Evolutionary conservation across 164 flowering plant genomes (phyloP).

Genomic region (Piper longum): DNA sequence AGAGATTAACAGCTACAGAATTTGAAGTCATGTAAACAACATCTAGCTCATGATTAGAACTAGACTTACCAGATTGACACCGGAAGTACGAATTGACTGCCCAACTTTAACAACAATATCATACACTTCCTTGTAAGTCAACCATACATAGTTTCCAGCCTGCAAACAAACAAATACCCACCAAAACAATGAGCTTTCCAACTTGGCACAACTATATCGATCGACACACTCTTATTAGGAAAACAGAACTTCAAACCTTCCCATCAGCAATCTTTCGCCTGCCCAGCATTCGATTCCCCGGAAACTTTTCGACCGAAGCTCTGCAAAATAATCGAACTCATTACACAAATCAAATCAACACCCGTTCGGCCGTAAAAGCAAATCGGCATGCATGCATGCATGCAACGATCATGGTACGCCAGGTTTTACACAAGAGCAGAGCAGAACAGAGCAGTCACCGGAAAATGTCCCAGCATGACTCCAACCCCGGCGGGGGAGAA

Average conservation of each 20-base stretch:
- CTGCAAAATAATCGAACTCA: no score
- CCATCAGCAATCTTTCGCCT: constrained; percentile 43
- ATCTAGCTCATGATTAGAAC: not conserved
- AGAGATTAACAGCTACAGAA: no score
- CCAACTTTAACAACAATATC: constrained; percentile 56
- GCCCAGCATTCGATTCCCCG: constrained; percentile 81
- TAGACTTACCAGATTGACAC: constrained; percentile 44
- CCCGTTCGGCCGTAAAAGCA: not conserved
- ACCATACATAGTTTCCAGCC: constrained; percentile 83
- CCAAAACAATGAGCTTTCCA: not conserved
- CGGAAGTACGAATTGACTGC: constrained; percentile 56
- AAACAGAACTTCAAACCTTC: no score
- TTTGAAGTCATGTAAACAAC: not conserved
- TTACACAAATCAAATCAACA: no score
- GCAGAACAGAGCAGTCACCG: constrained; percentile 31
- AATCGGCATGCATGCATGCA: not conserved
- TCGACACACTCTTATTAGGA: constrained; percentile 30
- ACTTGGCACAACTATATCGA: not conserved
- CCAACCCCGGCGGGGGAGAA: constrained; percentile 36
- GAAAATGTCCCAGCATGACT: constrained; percentile 87
- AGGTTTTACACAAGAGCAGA: not conserved
- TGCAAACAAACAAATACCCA: constrained; percentile 14
- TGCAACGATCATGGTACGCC: not conserved
- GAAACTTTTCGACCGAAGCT: constrained; percentile 43
- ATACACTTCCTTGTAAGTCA: constrained; percentile 76